Percentiles rank a stretch among this genome's conserved stretches.
phyloP scores from a whole-genome alignment of 2,329 filamentous ascomycete genomes.

The Colletotrichum agaves region DNA sequence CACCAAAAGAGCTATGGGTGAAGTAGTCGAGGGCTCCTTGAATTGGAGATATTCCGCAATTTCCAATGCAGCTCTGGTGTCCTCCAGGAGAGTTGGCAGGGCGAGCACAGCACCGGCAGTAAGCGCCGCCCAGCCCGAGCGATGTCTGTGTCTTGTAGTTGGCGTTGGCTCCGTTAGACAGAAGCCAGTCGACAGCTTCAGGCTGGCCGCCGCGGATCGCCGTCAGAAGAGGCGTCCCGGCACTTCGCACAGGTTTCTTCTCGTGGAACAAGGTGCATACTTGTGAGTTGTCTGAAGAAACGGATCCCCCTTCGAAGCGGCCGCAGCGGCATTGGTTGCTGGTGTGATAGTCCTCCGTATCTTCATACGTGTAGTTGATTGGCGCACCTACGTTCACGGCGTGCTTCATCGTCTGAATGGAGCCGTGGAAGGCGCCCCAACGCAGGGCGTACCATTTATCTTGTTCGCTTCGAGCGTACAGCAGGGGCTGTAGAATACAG shows the following conservation, averaged over 20 bases:
- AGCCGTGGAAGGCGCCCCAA: slow-evolving; percentile 9
- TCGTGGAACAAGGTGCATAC: neutral
- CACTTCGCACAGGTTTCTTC: neutral
- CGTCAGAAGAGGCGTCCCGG: slow-evolving; percentile 1
- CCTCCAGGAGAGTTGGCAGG: neutral
- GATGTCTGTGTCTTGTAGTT: neutral
- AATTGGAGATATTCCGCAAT: neutral
- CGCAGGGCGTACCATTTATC: slow-evolving; percentile 18
- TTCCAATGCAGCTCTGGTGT: neutral
- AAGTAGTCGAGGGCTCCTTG: slow-evolving; percentile 16
- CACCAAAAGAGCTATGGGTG: neutral
- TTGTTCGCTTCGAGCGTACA: slow-evolving; percentile 2
- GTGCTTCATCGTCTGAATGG: neutral
- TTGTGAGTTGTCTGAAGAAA: neutral
- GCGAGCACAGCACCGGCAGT: neutral
- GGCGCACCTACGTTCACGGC: neutral
- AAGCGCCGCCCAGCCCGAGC: neutral
- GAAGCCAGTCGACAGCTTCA: slow-evolving; percentile 4
- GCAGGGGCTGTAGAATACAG: neutral
- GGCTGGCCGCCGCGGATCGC: slow-evolving; percentile 11
- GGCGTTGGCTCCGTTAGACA: neutral
- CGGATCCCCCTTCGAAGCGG: neutral
- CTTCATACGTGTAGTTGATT: neutral
- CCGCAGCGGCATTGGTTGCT: neutral
- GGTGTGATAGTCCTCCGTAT: neutral